These are phyloP conservation scores for Fomitopsis betulina DNA, from an alignment of 1,284 basidiomycete genomes.

Conservation along the genomic window DNA sequence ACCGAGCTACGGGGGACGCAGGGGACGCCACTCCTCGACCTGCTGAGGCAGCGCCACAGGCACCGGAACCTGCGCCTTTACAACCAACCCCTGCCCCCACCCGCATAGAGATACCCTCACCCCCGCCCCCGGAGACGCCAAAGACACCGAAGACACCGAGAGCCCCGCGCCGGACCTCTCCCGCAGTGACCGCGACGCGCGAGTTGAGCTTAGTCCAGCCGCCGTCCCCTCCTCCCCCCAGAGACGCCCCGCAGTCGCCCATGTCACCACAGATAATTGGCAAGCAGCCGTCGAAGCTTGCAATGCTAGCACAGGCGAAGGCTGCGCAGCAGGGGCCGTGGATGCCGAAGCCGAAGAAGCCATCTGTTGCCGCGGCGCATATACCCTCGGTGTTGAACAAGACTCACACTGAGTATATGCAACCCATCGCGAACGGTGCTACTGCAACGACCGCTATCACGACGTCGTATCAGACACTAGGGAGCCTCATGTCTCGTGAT, in stretches of 20 bases:
- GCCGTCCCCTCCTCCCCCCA: background rate
- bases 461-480: slow-evolving; percentile 65
- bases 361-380: slow-evolving; percentile 2
- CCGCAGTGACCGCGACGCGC: background rate
- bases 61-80: background rate
- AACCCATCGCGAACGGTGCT: slow-evolving; percentile 69
- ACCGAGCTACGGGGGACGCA: slow-evolving; percentile 7
- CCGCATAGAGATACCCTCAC: background rate
- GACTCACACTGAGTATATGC: slow-evolving; percentile 58
- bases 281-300: slow-evolving; percentile 59
- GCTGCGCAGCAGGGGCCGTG: slow-evolving; percentile 24
- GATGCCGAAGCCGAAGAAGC: slow-evolving; percentile 21
- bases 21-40: background rate
- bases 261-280: background rate
- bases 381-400: slow-evolving; percentile 16
- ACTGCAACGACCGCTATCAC: slow-evolving; percentile 78
- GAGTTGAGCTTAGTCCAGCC: background rate
- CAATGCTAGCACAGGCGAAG: slow-evolving; percentile 61
- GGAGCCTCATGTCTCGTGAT: slow-evolving; percentile 35
- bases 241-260: background rate
- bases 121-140: background rate
- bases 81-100: background rate
- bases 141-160: background rate
- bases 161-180: background rate
- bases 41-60: background rate